phyloP scores from a whole-genome alignment of 1,284 basidiomycete species.

The Moniliophthora roreri region DNA sequence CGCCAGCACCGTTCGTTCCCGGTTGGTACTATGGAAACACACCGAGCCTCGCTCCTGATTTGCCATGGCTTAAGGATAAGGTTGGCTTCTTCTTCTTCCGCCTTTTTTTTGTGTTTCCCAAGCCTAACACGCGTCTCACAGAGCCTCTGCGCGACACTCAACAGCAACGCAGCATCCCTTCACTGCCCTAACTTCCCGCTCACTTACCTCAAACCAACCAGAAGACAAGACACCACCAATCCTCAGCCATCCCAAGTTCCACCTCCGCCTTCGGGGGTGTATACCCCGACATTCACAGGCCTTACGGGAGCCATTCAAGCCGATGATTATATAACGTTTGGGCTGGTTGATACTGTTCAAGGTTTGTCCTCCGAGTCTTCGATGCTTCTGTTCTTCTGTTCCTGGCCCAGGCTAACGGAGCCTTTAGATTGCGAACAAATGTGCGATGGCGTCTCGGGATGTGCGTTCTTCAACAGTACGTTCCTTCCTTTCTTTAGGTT shows the following conservation, averaged over 20 bases:
- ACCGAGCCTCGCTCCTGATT: not conserved
- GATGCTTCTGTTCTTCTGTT: not conserved
- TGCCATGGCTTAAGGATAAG: not conserved
- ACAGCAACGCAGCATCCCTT: not conserved
- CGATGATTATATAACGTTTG: conserved; percentile 30
- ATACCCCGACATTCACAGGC: conserved; percentile 26
- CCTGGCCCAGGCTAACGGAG: not conserved
- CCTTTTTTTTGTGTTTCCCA: not conserved
- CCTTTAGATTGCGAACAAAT: conserved; percentile 30
- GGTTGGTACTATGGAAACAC: not conserved
- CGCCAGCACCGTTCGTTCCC: not conserved
- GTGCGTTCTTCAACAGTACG: conserved; percentile 33
- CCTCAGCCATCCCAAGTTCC: conserved; percentile 15
- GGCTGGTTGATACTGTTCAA: conserved; percentile 31
- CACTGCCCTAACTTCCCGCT: not conserved
- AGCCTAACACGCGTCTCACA: not conserved
- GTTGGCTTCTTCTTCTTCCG: not conserved
- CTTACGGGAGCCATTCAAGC: conserved; percentile 30
- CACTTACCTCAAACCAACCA: not conserved
- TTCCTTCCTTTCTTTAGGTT: conserved; percentile 4
- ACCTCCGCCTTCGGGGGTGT: conserved; percentile 24
- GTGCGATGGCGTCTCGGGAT: conserved; percentile 29
- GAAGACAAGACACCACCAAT: not conserved
- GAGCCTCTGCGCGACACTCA: not conserved
- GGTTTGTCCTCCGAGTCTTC: conserved; percentile 16